These are phyloP conservation scores for Catharanthus roseus DNA, from an alignment of 257 asterid genomes.

Conservation along the genomic window DNA sequence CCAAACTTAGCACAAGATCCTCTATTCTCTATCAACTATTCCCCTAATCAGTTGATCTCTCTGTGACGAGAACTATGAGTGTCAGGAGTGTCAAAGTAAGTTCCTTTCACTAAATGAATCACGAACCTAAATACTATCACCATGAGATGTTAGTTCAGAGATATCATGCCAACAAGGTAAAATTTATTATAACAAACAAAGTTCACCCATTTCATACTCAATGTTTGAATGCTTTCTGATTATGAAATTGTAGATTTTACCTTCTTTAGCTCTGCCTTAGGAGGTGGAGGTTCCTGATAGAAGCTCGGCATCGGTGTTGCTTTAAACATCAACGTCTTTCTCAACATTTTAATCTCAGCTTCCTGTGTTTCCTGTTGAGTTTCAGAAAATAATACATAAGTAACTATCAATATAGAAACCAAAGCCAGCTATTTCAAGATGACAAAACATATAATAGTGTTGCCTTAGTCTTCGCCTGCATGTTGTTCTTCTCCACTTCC, in stretches of 20 bases:
- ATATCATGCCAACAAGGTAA: background rate
- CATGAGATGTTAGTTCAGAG: background rate
- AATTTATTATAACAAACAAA: background rate
- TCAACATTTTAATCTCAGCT: conserved; percentile 76
- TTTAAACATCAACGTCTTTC: conserved; percentile 82
- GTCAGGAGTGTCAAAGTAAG: background rate
- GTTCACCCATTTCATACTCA: background rate
- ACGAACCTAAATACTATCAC: background rate
- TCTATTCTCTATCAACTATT: background rate
- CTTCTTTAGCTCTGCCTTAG: conserved; percentile 85
- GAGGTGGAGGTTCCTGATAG: conserved; percentile 97
- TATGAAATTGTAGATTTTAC: conserved; percentile 25
- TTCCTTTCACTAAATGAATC: background rate
- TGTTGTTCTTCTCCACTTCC: conserved; percentile 70
- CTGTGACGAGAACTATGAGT: background rate
- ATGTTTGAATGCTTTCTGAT: background rate
- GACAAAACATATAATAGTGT: background rate
- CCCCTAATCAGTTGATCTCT: background rate
- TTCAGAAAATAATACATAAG: conserved; percentile 6
- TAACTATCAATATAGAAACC: conserved; percentile 2
- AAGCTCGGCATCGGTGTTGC: conserved; percentile 98
- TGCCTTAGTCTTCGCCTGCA: conserved; percentile 84
- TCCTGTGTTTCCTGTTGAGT: conserved; percentile 74
- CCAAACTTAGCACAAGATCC: too few relatives aligned
- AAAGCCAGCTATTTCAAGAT: conserved; percentile 5